These are phyloP conservation scores for Apophysomyces elegans DNA, from an alignment of 371 early-diverging fungal species.

Conservation along the genomic window DNA sequence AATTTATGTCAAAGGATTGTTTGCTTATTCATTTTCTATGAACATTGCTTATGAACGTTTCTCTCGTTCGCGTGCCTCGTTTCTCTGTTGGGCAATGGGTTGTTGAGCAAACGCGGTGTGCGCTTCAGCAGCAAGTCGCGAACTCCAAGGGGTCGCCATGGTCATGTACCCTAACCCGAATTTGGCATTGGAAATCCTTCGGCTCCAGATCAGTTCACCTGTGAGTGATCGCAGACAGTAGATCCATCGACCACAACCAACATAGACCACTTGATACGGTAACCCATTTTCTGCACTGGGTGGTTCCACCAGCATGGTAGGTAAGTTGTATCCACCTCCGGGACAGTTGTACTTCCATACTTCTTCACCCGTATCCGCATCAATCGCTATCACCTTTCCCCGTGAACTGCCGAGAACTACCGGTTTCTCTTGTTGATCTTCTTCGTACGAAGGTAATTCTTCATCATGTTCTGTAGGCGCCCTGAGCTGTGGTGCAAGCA, in stretches of 20 bases:
- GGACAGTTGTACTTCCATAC: slow-evolving; percentile 42
- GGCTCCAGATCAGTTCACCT: slow-evolving; percentile 32
- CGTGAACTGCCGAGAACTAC: slow-evolving; percentile 29
- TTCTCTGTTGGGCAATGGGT: slow-evolving; percentile 10
- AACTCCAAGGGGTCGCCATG: slow-evolving; percentile 43
- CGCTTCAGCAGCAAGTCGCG: slow-evolving; percentile 35
- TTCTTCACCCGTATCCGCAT: slow-evolving; percentile 27
- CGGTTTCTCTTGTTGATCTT: slow-evolving; percentile 14
- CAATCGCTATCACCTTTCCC: slow-evolving; percentile 38
- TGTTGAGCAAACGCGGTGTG: slow-evolving; percentile 25
- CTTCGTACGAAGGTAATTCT: slow-evolving; percentile 17
- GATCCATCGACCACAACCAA: slow-evolving; percentile 34
- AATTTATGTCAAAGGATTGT: too few relatives aligned
- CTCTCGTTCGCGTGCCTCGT: neutral
- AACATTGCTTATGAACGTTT: neutral
- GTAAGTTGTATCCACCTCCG: slow-evolving; percentile 31
- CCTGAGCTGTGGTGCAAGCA: slow-evolving; percentile 13
- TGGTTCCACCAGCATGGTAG: slow-evolving; percentile 31
- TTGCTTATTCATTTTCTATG: too few relatives aligned
- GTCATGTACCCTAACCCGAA: slow-evolving; percentile 33
- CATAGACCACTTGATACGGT: slow-evolving; percentile 19
- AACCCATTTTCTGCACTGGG: slow-evolving; percentile 12
- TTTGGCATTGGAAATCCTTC: slow-evolving; percentile 23
- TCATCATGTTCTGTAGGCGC: neutral
- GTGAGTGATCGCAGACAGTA: slow-evolving; percentile 30